Evolutionary conservation across 2,329 filamentous ascomycete species (phyloP), one percentile per base, ranked within the genome.

Genomic region (Chaetothyriales sp.): DNA sequence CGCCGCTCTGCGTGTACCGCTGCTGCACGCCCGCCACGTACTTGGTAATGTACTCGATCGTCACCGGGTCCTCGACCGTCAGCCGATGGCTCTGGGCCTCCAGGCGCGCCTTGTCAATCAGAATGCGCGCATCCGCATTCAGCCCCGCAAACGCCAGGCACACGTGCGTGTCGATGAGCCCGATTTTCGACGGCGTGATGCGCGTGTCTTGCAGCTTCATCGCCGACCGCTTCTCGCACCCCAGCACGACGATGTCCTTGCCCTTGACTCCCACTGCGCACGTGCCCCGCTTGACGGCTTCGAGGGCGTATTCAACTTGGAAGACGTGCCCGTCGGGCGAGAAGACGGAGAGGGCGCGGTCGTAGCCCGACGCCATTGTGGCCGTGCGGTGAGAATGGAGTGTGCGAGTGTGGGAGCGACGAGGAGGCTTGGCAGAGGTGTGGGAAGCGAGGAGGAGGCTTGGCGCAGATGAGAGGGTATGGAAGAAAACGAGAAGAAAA

Each of bases 121-220:
- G 80, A 67, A 98, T 98, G 67, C 92, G 83, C 64, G 94, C 92
- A 73, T 98, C 92, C 68, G 92, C 92, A 71, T 98, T 98, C 62
- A 98, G 78, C 54, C 92, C 92, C 57, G 92, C 92, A 64, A 98
- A 98, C 59, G 92, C 92, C 60, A 98, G 86, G 68, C 89, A 94
- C 64, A 95, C 89, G 72, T 98, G 92, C 65, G 83, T 86, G 70
- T 98, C 92, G 66, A 98, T 81, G 60, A 95, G 81, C 63, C 89
- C 89, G 70, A 98, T 95, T 78, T 98, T 98, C 62, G 92, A 97
- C 10, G 92, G 92, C 28, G 92, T 98, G 71, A 98, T 98, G 68
- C 92, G 85, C 53, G 94, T 98, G 72, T 98, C 92, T 78, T 98
- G 92, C 55, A 98, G 82, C 75, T 98, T 98, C 86, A 98, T 95